phyloP scores from a whole-genome alignment of 805 yeast species.

The Lipomyces yamanashiensis region DNA sequence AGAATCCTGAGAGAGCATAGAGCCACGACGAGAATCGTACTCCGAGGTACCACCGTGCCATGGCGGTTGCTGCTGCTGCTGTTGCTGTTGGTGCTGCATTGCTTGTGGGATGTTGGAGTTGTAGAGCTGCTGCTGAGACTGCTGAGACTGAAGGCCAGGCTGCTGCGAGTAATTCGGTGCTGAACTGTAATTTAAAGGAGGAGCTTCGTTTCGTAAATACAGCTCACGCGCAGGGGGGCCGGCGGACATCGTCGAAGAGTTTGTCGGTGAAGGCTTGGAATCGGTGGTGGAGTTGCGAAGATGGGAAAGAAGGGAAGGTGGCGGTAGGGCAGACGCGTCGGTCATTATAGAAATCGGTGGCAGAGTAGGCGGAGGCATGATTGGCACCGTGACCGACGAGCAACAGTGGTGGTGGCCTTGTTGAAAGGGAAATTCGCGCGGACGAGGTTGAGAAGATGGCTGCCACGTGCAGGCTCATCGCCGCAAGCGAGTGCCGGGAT shows the following conservation, averaged over 20 bases:
- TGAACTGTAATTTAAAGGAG: conserved; percentile 6
- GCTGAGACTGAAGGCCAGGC: conserved; percentile 7
- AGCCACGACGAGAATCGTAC: conserved; percentile 12
- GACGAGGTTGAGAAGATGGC: neutral
- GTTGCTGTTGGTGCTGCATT: conserved; percentile 26
- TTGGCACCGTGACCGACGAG: neutral
- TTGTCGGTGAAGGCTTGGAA: neutral
- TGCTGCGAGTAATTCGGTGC: conserved; percentile 4
- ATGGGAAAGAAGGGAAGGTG: conserved; percentile 3
- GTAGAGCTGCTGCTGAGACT: conserved; percentile 8
- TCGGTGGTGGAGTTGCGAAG: conserved; percentile 5
- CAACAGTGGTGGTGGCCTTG: neutral
- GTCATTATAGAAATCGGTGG: conserved; percentile 32
- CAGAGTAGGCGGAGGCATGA: conserved; percentile 22
- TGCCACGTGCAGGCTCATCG: conserved; percentile 17
- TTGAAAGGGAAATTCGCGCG: neutral
- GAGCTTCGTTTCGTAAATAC: conserved; percentile 28
- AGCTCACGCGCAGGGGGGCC: conserved; percentile 10
- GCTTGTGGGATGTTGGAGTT: conserved; percentile 21
- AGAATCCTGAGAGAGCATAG: conserved; percentile 8
- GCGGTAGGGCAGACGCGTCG: conserved; percentile 21
- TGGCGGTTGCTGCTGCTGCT: conserved; percentile 24
- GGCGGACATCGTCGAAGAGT: conserved; percentile 5
- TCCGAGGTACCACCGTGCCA: neutral
- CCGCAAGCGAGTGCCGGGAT: conserved; percentile 3